Evolutionary conservation across 1,284 basidiomycete genomes (phyloP), one percentile per base, ranked within the genome.

Genomic region (Irpex lacteus): DNA sequence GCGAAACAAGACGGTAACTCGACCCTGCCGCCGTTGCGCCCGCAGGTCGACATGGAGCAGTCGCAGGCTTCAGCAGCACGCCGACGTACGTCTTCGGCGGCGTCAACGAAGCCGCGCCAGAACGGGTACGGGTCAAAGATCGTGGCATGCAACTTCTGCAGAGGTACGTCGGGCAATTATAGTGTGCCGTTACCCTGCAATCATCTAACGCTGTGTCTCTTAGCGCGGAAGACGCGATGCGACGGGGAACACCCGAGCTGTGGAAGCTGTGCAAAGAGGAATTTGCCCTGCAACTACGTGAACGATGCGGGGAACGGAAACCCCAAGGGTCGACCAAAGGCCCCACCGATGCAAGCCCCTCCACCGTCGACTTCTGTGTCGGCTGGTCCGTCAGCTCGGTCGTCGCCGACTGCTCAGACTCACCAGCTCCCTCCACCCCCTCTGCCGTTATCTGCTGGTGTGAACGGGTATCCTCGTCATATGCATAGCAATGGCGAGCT

Each of bases 141-240:
- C 18, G 91, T 92, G 37, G 90, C 90, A 7, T 92, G 90, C 76
- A 92, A 92, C 74, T 90, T 90, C 72, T 92, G 91, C 77, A 83
- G 91, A 80, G 89, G 91, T 92, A 71, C 64, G 85, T 79, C 26
- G 55, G 49, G 56, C 68, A 57, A 56, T 65, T 15, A 63, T 59
- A 9, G 63, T 60, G 34, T 59, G 62, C 49, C 53, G 64, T 63
- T 58, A 65, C 60, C 61, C 52, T 61, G 53, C 63, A 5, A 61
- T 38, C 44, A 26, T 26, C 65, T 65, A 60, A 52, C 18, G 50
- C 15, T 37, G 18, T 55, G 60, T 59, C 2, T 19, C 69, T 49
- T 68, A 92, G 91, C 90, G 38, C 90, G 91, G 63, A 93, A 93
- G 78, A 93, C 91, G 15, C 89, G 91, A 73, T 93, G 91, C 70